A percentile compares a stretch with the other conserved stretches of the same genome.
Evolutionary conservation across 2,329 filamentous ascomycete genomes (phyloP).

Genomic region (Aspergillus amoenus): DNA sequence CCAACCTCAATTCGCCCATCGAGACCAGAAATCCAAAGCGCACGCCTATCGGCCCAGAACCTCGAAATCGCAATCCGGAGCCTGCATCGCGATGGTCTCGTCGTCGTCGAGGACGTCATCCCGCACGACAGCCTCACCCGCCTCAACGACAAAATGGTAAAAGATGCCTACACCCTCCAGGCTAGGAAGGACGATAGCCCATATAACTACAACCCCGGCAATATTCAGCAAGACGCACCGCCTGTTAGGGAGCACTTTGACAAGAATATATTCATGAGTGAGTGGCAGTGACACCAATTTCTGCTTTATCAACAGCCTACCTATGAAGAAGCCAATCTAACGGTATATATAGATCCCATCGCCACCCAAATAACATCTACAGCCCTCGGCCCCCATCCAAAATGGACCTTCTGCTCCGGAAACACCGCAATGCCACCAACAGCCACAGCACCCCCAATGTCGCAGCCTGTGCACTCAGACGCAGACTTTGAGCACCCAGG

Average conservation of each 20-base stretch:
- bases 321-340: no score
- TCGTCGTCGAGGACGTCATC: slow-evolving; percentile 41
- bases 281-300: slow-evolving; percentile 41
- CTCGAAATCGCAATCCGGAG: slow-evolving; percentile 24
- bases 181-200: slow-evolving; percentile 21
- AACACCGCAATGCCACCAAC: slow-evolving; percentile 43
- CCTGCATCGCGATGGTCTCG: slow-evolving; percentile 38
- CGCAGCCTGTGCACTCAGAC: slow-evolving; percentile 46
- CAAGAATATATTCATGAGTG: slow-evolving; percentile 38
- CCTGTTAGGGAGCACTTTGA: slow-evolving; percentile 23
- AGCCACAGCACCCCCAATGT: slow-evolving; percentile 1
- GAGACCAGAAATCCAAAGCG: no score
- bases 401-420: slow-evolving; percentile 38
- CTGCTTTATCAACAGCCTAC: slow-evolving; percentile 8
- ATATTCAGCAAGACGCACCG: slow-evolving; percentile 43
- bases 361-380: slow-evolving; percentile 3
- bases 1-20: no score
- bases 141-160: slow-evolving; percentile 29
- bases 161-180: slow-evolving; percentile 35
- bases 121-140: slow-evolving; percentile 30
- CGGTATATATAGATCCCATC: no score
- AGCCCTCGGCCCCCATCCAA: slow-evolving; percentile 38
- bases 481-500: slow-evolving; percentile 50
- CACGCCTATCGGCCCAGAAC: slow-evolving; percentile 16
- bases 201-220: slow-evolving; percentile 31